Base-by-base conservation (phyloP, 305 asterid genomes). In the Fraxinus angustifolia region DNA sequence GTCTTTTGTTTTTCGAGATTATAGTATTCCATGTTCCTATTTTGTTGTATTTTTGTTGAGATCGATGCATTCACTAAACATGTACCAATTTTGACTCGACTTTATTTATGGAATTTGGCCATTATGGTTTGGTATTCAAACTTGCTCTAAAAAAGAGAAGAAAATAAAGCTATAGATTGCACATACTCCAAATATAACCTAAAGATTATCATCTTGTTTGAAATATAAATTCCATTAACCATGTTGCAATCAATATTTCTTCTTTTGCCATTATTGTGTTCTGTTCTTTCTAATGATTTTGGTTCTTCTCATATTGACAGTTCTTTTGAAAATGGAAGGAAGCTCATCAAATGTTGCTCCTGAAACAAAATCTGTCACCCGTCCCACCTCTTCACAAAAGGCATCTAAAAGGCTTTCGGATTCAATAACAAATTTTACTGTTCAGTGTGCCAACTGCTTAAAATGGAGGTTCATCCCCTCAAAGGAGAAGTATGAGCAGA, bases 381-480 rank as follows among this genome's bases (percentile, higher is more conserved):
- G 60, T 50, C 21, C 60, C 21, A 4, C 60, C 21, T 50, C 60
- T 50, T 50, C 60, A 7, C 71, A 23, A 3, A 60, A 60, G 71
- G 30, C 71, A 21, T 60, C 31, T 19, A 60, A 19, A 60, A 60
- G 28, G 71, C 31, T 60, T 7, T 60, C 71, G 31, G 68, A 60
- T 60, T 26, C 86, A 2, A 86, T 87, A 31, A 86, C 88, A 76
- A 87, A 88, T 62, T 93, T 90, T 84, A 90, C 97, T 8, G 92
- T 93, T 83, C 98, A 95, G 81, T 95, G 98, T 12, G 92, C 93
- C 56, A 80, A 80, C 84, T 93, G 97, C 88, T 95, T 91, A 78
- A 92, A 93, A 87, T 95, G 98, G 99, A 86, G 97, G 85, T 89
- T 92, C 62, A 88, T 95, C 75, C 98, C 93, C 14, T 85, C 93